Conservation (phyloP, 179 eudicot species). For the Pouteria campechiana region DNA sequence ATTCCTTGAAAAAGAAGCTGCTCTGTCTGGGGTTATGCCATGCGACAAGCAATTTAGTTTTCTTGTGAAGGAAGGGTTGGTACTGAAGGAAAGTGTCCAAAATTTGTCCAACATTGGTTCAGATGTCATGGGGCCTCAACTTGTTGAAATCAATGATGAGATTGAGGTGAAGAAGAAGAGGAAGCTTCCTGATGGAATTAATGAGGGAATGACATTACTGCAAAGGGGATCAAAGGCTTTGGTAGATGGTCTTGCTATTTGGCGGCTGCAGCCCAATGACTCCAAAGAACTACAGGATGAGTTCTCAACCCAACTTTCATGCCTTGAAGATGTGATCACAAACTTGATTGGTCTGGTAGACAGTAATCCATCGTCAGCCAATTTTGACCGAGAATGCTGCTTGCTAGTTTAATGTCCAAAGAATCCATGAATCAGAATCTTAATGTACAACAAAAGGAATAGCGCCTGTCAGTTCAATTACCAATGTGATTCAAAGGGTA, state of each 20-base stretch:
- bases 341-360: conserved; percentile 46
- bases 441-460: no score
- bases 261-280: conserved; percentile 34
- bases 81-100: conserved; percentile 31
- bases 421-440: no score
- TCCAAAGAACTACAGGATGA: conserved; percentile 32
- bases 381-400: no score
- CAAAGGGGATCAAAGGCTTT: conserved; percentile 63
- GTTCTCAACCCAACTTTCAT: conserved; percentile 40
- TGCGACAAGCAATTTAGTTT: conserved; percentile 39
- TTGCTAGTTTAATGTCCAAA: no score
- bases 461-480: no score
- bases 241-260: conserved; percentile 48
- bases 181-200: conserved; percentile 67
- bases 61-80: conserved; percentile 40
- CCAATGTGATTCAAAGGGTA: no score
- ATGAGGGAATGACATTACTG: conserved; percentile 60
- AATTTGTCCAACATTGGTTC: conserved; percentile 7
- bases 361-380: no score
- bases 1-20: conserved; percentile 67
- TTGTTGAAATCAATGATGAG: conserved; percentile 26
- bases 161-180: conserved; percentile 36
- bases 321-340: conserved; percentile 50
- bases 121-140: conserved; percentile 14
- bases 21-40: conserved; percentile 25